Percentiles rank a stretch among this genome's conserved stretches.
These are phyloP conservation scores for Pythium aquatile DNA, from an alignment of 352 stramenopile species.

Conservation along the genomic window DNA sequence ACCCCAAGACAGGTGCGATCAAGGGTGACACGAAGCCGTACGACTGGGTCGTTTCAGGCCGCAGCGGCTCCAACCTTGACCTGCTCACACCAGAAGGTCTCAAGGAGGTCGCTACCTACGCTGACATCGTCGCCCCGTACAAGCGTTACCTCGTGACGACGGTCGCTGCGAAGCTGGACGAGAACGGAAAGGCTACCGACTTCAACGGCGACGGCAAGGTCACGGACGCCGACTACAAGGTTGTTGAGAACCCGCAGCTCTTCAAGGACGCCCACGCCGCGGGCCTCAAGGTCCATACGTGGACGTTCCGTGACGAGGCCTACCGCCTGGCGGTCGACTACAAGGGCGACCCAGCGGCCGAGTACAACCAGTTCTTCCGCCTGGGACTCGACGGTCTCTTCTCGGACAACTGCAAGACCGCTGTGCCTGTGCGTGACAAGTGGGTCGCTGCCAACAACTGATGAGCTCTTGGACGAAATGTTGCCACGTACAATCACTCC, in stretches of 20 bases:
- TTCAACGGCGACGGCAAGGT: conserved; percentile 62
- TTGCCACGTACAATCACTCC: conserved; percentile 15
- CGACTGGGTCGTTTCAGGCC: conserved; percentile 65
- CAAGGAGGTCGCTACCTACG: conserved; percentile 65
- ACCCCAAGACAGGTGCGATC: conserved; percentile 57
- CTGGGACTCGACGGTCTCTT: conserved; percentile 66
- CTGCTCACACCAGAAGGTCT: conserved; percentile 56
- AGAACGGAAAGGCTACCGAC: conserved; percentile 47
- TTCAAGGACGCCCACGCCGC: conserved; percentile 55
- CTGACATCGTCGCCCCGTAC: conserved; percentile 66
- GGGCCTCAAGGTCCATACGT: conserved; percentile 58
- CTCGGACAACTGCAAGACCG: conserved; percentile 36
- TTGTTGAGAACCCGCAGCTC: conserved; percentile 38
- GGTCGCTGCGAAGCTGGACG: conserved; percentile 39
- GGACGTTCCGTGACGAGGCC: conserved; percentile 68
- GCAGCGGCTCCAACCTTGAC: conserved; percentile 49
- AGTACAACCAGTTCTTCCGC: conserved; percentile 68
- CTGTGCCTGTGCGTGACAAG: conserved; percentile 22
- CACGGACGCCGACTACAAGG: conserved; percentile 58
- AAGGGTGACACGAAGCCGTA: conserved; percentile 52
- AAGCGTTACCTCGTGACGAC: conserved; percentile 80
- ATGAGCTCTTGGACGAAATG: background rate
- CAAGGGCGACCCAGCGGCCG: conserved; percentile 49
- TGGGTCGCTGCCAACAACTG: conserved; percentile 14
- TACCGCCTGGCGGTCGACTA: conserved; percentile 66